Conservation (phyloP, 768 basidiomycete species). For the Agrocybe praecox region DNA sequence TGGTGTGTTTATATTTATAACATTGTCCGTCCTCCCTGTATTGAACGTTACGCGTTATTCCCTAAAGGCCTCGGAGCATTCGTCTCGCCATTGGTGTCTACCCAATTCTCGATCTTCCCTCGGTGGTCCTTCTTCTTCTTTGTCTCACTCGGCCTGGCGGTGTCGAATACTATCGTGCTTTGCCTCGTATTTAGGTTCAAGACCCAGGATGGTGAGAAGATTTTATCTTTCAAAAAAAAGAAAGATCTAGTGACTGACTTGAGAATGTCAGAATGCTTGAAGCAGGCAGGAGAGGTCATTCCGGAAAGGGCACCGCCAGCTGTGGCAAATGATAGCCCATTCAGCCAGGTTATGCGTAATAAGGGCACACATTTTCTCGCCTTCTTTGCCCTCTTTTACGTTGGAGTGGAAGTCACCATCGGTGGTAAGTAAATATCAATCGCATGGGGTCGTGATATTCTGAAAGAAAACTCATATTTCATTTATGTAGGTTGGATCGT, state of each 20-base stretch:
- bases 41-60: not conserved
- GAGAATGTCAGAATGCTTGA: slow-evolving; percentile 66
- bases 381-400: slow-evolving; percentile 64
- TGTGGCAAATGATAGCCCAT: slow-evolving; percentile 38
- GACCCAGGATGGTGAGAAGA: slow-evolving; percentile 60
- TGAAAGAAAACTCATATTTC: too few species aligned
- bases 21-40: not conserved
- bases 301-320: slow-evolving; percentile 33
- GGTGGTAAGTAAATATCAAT: slow-evolving; percentile 26
- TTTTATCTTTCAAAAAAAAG: too few species aligned
- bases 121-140: slow-evolving; percentile 84
- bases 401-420: slow-evolving; percentile 67
- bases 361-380: slow-evolving; percentile 63
- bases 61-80: slow-evolving; percentile 64
- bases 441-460: not conserved
- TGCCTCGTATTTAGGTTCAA: slow-evolving; percentile 65
- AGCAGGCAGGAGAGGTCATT: slow-evolving; percentile 50
- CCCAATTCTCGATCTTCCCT: slow-evolving; percentile 69
- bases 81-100: slow-evolving; percentile 73
- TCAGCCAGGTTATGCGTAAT: slow-evolving; percentile 50
- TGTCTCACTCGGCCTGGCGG: slow-evolving; percentile 63
- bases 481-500: slow-evolving; percentile 58
- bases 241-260: too few species aligned
- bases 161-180: slow-evolving; percentile 54
- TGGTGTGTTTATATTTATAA: slow-evolving; percentile 41